Evolutionary conservation across 2,329 filamentous ascomycete species (phyloP).

Genomic region (Epichloe hybrida): DNA sequence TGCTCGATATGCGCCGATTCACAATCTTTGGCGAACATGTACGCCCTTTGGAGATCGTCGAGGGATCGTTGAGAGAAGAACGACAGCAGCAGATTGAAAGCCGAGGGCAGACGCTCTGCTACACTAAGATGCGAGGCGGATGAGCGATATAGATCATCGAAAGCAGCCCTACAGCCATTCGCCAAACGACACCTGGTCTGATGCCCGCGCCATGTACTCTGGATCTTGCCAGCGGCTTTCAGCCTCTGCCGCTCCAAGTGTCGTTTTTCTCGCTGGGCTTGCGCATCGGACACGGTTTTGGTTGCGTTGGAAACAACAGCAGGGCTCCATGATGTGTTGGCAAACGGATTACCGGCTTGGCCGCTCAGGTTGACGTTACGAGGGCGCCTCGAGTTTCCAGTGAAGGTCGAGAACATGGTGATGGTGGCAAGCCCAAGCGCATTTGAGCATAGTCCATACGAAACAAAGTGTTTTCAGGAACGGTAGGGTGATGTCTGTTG

Average conservation of each 20-base stretch:
- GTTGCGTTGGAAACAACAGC: slow-evolving; percentile 50
- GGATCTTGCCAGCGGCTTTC: slow-evolving; percentile 60
- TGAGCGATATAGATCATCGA: slow-evolving; percentile 45
- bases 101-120: slow-evolving; percentile 23
- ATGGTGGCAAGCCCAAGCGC: slow-evolving; percentile 7
- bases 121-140: slow-evolving; percentile 17
- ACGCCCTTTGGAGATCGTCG: slow-evolving; percentile 37
- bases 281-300: slow-evolving; percentile 69
- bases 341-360: slow-evolving; percentile 68
- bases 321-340: slow-evolving; percentile 43
- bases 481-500: neutral
- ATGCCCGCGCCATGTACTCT: slow-evolving; percentile 74
- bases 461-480: neutral
- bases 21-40: slow-evolving; percentile 31
- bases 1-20: slow-evolving; percentile 19
- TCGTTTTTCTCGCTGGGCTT: slow-evolving; percentile 69
- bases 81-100: slow-evolving; percentile 34
- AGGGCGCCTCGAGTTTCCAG: slow-evolving; percentile 69
- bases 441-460: neutral
- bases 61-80: slow-evolving; percentile 31
- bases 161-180: slow-evolving; percentile 41
- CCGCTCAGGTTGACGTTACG: slow-evolving; percentile 92
- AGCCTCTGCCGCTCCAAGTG: slow-evolving; percentile 69
- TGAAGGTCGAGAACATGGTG: slow-evolving; percentile 84
- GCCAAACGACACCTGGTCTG: slow-evolving; percentile 45